Conservation (phyloP, 176 grass and related monocot species). For the Puya raimondii region DNA sequence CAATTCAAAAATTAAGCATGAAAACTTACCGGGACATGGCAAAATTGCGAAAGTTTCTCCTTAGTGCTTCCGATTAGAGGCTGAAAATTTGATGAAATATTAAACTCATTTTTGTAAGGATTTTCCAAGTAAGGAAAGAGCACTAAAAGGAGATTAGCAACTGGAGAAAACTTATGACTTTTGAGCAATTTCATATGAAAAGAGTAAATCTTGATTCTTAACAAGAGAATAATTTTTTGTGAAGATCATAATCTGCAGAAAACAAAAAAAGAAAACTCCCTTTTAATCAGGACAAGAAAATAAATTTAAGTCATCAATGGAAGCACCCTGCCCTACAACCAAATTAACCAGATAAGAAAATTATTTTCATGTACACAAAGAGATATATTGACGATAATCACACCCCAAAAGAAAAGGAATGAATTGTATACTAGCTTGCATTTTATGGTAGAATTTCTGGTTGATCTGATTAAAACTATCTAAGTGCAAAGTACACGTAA, state of each 20-base stretch:
- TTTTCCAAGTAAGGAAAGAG: neutral
- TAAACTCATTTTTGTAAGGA: neutral
- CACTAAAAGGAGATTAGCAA: neutral
- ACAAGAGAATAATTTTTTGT: too few relatives aligned
- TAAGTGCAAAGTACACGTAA: too few relatives aligned
- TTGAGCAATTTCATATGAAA: neutral
- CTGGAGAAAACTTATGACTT: neutral
- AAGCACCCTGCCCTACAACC: too few relatives aligned
- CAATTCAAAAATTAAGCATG: conserved; percentile 7
- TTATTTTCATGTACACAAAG: too few relatives aligned
- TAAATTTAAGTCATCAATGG: neutral
- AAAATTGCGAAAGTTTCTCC: conserved; percentile 97
- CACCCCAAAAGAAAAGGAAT: too few relatives aligned
- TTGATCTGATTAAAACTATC: too few relatives aligned
- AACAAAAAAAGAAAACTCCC: conserved; percentile 2
- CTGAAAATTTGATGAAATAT: conserved; percentile 39
- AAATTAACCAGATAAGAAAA: too few relatives aligned
- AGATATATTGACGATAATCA: too few relatives aligned
- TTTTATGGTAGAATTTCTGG: too few relatives aligned
- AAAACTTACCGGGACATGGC: conserved; percentile 84
- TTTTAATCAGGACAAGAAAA: conserved; percentile 29
- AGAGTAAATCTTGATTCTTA: too few relatives aligned
- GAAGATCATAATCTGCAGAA: too few relatives aligned
- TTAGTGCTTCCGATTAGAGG: conserved; percentile 71
- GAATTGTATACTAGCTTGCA: too few relatives aligned